Percentiles rank a stretch among this genome's conserved stretches.
phyloP scores from a whole-genome alignment of 345 rosid species.

The Microthlaspi erraticum region DNA sequence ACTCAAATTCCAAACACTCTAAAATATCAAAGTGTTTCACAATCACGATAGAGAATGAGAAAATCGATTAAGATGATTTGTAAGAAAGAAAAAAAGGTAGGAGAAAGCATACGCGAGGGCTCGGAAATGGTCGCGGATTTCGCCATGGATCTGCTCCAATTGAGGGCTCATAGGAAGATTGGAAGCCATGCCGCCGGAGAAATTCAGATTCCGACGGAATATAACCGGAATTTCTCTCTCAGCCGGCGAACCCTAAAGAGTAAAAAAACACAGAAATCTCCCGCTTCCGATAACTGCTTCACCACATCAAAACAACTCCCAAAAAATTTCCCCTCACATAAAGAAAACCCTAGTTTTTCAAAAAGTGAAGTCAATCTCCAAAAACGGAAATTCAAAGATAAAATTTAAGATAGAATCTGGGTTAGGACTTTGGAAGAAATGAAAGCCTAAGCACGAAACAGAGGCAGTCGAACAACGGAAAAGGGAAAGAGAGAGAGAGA shows the following conservation, averaged over 20 bases:
- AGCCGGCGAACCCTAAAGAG: conserved; percentile 31
- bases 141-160: conserved; percentile 98
- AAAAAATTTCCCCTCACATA: neutral
- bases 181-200: conserved; percentile 62
- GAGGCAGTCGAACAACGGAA: conserved; percentile 28
- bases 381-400: conserved; percentile 10
- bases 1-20: neutral
- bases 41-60: neutral
- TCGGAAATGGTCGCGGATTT: conserved; percentile 89
- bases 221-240: conserved; percentile 9
- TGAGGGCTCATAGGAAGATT: conserved; percentile 80
- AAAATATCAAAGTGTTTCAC: neutral
- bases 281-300: neutral
- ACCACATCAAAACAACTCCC: conserved; percentile 24
- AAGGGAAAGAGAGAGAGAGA: conserved; percentile 9
- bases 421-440: conserved; percentile 27
- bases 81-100: neutral
- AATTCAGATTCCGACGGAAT: conserved; percentile 40
- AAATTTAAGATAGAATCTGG: conserved; percentile 2
- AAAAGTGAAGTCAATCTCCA: conserved; percentile 27
- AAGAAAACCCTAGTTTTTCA: conserved; percentile 28
- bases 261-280: conserved; percentile 25
- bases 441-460: conserved; percentile 29
- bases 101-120: conserved; percentile 72
- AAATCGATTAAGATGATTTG: neutral